These are phyloP conservation scores for Cryphonectria naterciae DNA, from an alignment of 2,329 filamentous ascomycete species.

Conservation along the genomic window DNA sequence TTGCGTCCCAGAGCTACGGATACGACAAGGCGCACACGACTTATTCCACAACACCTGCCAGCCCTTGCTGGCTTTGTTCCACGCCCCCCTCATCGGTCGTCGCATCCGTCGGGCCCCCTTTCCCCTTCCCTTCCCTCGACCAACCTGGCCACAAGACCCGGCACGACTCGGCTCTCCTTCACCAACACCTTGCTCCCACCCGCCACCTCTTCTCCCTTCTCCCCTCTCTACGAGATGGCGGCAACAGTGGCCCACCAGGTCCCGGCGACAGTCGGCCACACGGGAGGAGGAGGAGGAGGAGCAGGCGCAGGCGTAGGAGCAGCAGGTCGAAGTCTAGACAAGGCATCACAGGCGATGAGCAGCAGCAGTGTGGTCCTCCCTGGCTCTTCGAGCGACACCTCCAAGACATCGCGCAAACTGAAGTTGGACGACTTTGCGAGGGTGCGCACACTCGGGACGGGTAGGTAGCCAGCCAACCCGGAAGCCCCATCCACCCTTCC, in stretches of 20 bases:
- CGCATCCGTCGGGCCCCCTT: background rate
- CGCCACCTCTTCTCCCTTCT: background rate
- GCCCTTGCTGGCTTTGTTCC: background rate
- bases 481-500: too few species aligned
- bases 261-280: constrained; percentile 31
- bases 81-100: background rate
- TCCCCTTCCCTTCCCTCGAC: background rate
- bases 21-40: constrained; percentile 7
- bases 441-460: constrained; percentile 77
- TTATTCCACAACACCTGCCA: background rate
- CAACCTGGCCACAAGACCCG: background rate
- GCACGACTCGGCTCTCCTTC: background rate
- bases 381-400: constrained; percentile 36
- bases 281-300: constrained; percentile 21
- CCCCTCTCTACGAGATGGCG: constrained; percentile 34
- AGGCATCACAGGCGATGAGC: constrained; percentile 15
- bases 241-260: constrained; percentile 39
- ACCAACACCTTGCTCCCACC: background rate
- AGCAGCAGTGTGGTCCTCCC: constrained; percentile 18
- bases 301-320: background rate
- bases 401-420: constrained; percentile 37
- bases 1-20: constrained; percentile 2
- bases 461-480: constrained; percentile 46
- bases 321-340: constrained; percentile 24
- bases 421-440: constrained; percentile 68